Percentiles rank a stretch among this genome's conserved stretches.
phyloP scores from a whole-genome alignment of 2,329 filamentous ascomycete species.

The Trichoderma asperellum region DNA sequence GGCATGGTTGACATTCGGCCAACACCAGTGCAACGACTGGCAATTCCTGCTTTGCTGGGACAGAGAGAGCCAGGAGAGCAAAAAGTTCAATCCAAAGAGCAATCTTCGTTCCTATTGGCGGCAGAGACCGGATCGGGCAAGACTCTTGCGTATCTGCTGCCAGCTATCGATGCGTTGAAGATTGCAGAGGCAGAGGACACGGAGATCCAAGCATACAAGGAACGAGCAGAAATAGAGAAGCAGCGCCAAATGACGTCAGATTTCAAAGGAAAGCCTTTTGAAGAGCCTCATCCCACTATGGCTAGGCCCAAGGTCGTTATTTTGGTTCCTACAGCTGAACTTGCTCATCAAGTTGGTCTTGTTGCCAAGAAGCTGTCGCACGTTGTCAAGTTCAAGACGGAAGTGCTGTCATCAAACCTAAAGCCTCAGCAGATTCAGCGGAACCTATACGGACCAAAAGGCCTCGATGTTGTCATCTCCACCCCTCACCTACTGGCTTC shows the following conservation, averaged over 20 bases:
- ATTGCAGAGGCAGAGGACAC: slow-evolving; percentile 66
- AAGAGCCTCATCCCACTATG: slow-evolving; percentile 72
- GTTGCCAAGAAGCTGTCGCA: slow-evolving; percentile 85
- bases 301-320: slow-evolving; percentile 83
- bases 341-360: slow-evolving; percentile 82
- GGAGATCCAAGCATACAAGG: slow-evolving; percentile 60
- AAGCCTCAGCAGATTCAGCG: slow-evolving; percentile 79
- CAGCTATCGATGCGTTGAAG: slow-evolving; percentile 84
- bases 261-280: slow-evolving; percentile 65
- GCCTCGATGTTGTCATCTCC: slow-evolving; percentile 82
- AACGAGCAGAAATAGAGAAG: slow-evolving; percentile 59
- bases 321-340: slow-evolving; percentile 87
- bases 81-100: slow-evolving; percentile 47
- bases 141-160: slow-evolving; percentile 89
- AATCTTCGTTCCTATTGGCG: slow-evolving; percentile 71
- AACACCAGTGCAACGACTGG: slow-evolving; percentile 86
- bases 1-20: slow-evolving; percentile 76
- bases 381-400: slow-evolving; percentile 82
- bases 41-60: slow-evolving; percentile 79
- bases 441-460: slow-evolving; percentile 77
- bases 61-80: slow-evolving; percentile 44
- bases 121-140: slow-evolving; percentile 98
- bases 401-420: slow-evolving; percentile 77
- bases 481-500: slow-evolving; percentile 89
- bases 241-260: slow-evolving; percentile 57